phyloP scores from a whole-genome alignment of 352 stramenopile genomes.

The Plasmopara viticola region DNA sequence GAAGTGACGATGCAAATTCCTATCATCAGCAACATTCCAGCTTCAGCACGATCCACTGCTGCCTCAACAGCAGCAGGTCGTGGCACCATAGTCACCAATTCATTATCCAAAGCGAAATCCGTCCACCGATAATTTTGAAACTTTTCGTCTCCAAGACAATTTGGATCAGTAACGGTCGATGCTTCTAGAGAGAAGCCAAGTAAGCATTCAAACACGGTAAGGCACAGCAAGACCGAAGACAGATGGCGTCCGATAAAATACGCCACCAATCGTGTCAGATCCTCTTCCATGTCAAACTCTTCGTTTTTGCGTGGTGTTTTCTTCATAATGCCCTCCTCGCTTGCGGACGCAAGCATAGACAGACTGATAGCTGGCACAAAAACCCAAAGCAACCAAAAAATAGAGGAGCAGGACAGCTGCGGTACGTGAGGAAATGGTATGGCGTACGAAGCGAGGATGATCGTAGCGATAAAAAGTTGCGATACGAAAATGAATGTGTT shows the following conservation, averaged over 20 bases:
- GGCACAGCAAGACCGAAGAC: slow-evolving; percentile 47
- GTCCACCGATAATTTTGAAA: slow-evolving; percentile 45
- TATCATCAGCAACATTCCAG: slow-evolving; percentile 64
- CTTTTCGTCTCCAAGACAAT: slow-evolving; percentile 5
- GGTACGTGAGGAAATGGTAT: slow-evolving; percentile 73
- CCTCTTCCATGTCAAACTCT: slow-evolving; percentile 47
- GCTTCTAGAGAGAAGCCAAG: slow-evolving; percentile 60
- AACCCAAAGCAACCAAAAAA: slow-evolving; percentile 81
- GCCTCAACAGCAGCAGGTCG: slow-evolving; percentile 40
- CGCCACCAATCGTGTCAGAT: slow-evolving; percentile 43
- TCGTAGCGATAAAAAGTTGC: slow-evolving; percentile 69
- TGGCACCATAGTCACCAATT: slow-evolving; percentile 38
- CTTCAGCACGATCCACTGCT: slow-evolving; percentile 68
- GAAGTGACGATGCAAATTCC: slow-evolving; percentile 61
- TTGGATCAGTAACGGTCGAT: slow-evolving; percentile 14
- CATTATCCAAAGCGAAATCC: slow-evolving; percentile 55
- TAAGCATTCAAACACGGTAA: slow-evolving; percentile 64
- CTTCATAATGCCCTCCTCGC: slow-evolving; percentile 76
- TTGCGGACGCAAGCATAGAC: slow-evolving; percentile 66
- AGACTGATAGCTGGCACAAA: slow-evolving; percentile 71
- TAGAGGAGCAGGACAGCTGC: slow-evolving; percentile 64
- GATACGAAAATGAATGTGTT: slow-evolving; percentile 83
- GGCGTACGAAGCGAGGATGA: slow-evolving; percentile 61
- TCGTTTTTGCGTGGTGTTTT: slow-evolving; percentile 83
- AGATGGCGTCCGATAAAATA: slow-evolving; percentile 77